phyloP scores from a whole-genome alignment of 352 stramenopile species.

The Globisporangium viniferum region DNA sequence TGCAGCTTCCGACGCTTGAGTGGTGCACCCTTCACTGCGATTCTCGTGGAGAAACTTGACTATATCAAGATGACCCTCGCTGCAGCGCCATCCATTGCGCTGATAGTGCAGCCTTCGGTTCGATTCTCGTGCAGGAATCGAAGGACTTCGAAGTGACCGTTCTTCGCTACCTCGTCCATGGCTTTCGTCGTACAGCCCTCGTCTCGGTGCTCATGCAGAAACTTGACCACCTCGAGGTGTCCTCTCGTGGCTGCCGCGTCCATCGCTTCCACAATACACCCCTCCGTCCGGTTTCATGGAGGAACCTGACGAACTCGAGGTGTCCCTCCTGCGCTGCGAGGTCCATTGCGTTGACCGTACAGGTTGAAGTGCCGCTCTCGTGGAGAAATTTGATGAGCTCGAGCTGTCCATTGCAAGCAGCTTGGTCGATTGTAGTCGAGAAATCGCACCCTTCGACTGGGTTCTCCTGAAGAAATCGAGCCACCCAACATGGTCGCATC shows the following conservation, averaged over 20 bases:
- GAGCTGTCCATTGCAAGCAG: no score
- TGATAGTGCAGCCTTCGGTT: not conserved
- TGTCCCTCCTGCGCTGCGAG: no score
- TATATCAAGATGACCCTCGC: not conserved
- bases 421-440: no score
- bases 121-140: conserved; percentile 8
- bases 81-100: no score
- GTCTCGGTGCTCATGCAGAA: conserved; percentile 3
- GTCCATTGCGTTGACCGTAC: no score
- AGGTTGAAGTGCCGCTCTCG: no score
- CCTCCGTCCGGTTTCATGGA: not conserved
- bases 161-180: conserved; percentile 1
- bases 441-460: no score
- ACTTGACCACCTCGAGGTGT: not conserved
- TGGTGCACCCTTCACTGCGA: not conserved
- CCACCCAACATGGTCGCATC: not conserved
- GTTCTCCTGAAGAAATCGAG: no score
- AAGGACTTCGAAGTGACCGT: not conserved
- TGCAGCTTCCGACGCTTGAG: not conserved
- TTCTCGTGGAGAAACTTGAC: not conserved
- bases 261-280: no score
- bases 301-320: not conserved
- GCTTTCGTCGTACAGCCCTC: conserved; percentile 12
- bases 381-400: no score
- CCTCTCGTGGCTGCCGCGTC: no score